Evolutionary conservation across 1,284 basidiomycete species (phyloP).

Genomic region (Exobasidium rhododendri): DNA sequence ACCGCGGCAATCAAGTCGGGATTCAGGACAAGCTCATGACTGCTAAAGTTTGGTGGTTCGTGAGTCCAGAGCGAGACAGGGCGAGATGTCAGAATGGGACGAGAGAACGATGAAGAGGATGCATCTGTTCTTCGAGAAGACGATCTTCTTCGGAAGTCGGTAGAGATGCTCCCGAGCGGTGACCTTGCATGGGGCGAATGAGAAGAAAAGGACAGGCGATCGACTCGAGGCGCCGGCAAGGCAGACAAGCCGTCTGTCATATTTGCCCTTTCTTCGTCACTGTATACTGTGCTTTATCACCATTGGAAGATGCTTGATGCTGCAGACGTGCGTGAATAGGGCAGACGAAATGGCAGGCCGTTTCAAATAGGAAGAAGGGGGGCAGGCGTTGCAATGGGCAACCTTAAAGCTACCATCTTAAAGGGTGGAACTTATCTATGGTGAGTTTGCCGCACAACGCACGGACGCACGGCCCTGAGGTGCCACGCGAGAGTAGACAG

Average conservation of each 20-base stretch:
- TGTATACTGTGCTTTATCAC: too few relatives aligned
- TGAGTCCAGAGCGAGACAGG: slow-evolving; percentile 42
- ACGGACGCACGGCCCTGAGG: too few relatives aligned
- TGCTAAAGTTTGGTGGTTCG: slow-evolving; percentile 49
- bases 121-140: slow-evolving; percentile 16
- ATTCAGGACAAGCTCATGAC: slow-evolving; percentile 48
- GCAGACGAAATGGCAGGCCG: too few relatives aligned
- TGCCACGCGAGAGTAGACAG: too few relatives aligned
- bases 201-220: not conserved
- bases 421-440: too few relatives aligned
- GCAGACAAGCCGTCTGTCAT: not conserved
- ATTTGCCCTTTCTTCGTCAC: not conserved
- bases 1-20: slow-evolving; percentile 34
- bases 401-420: too few relatives aligned
- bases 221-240: not conserved
- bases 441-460: too few relatives aligned
- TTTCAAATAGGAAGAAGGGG: too few relatives aligned
- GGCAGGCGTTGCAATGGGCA: too few relatives aligned
- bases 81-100: slow-evolving; percentile 19
- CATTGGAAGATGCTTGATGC: too few relatives aligned
- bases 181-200: not conserved
- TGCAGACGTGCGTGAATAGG: too few relatives aligned
- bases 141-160: slow-evolving; percentile 13
- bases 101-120: slow-evolving; percentile 4
- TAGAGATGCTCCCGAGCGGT: slow-evolving; percentile 1